Evolutionary conservation across 371 early-diverging fungal species (phyloP), one percentile per base, ranked within the genome.

Genomic region (Mucor lusitanicus): DNA sequence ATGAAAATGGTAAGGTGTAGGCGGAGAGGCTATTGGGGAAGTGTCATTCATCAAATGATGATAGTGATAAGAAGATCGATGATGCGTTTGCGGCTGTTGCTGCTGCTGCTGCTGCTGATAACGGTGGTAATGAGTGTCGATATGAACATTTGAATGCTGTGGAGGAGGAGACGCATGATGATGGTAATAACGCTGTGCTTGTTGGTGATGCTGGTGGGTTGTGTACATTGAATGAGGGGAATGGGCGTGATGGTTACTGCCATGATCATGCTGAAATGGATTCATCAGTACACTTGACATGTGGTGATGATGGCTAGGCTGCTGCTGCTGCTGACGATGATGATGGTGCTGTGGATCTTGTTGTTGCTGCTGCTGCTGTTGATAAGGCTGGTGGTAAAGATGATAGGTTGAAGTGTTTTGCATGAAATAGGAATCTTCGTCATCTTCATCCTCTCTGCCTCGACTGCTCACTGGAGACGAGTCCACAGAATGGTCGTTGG

Each of bases 401-500:
- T 44, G 48, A 48, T 32, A 25, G 9, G 61, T 32, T 19, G 32
- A 17, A 25, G 19, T 48, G 30, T 61, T 17, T 32, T 48, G 44
- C 27, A 54, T 30, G 30, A 54, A 54, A 54, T 54, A 54, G 13
- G 28, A 15, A 12, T 54, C 54, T 27, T 25, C 4, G 1, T 54
- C 54, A 54, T 62, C 63, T 53, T 56, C 56, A 21, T 46, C 46
- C 2, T 46, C 46, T 46, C 46, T 46, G 8, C 19, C 21, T 56
- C 54, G 25, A n/a, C 27, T 39, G 12, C 40, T 55, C 11, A 33
- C 37, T 40, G 61, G 19, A 11, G 53, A 62, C 0, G 30, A 33
- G 6, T 53, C 53, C 0, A 53, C 53, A 17, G 68, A 55, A 19
- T 55, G 68, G 33, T 70, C 70, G 37, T 66, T 71, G n/a, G 71